Conservation (phyloP, 2,329 filamentous ascomycete species). For the Xylariales sp. region DNA sequence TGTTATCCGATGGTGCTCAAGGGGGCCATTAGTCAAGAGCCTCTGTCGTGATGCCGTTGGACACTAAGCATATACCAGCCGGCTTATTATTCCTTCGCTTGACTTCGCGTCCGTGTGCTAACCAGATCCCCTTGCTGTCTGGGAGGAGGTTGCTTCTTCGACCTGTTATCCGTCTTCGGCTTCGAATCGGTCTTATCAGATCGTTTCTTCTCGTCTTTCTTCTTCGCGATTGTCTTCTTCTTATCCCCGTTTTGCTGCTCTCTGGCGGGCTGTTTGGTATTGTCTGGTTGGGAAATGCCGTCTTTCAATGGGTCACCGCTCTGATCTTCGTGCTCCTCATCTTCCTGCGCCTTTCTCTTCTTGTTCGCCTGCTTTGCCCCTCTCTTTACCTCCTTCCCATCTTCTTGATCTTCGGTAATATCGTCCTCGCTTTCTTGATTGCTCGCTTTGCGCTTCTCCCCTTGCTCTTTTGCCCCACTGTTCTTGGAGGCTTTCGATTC, state of each 20-base stretch:
- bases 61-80: too few species aligned
- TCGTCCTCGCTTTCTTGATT: constrained; percentile 8
- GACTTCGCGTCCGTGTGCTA: constrained; percentile 19
- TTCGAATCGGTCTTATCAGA: background rate
- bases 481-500: constrained; percentile 37
- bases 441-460: constrained; percentile 22
- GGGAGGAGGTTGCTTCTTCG: constrained; percentile 12
- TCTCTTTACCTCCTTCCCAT: constrained; percentile 26
- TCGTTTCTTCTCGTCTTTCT: constrained; percentile 8
- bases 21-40: too few species aligned
- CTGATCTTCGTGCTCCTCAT: constrained; percentile 18
- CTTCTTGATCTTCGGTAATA: constrained; percentile 2
- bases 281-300: background rate
- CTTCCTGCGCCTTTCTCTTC: constrained; percentile 14
- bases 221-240: background rate
- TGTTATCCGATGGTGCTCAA: too few species aligned
- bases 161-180: constrained; percentile 1
- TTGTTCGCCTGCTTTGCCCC: constrained; percentile 10
- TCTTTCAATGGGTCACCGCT: constrained; percentile 8
- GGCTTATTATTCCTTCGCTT: constrained; percentile 10
- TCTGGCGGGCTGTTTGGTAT: background rate
- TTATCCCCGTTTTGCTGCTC: background rate
- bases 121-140: constrained; percentile 16
- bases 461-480: constrained; percentile 16
- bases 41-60: too few species aligned